Evolutionary conservation across 1,284 basidiomycete genomes (phyloP).

Genomic region (Fistulina hepatica): DNA sequence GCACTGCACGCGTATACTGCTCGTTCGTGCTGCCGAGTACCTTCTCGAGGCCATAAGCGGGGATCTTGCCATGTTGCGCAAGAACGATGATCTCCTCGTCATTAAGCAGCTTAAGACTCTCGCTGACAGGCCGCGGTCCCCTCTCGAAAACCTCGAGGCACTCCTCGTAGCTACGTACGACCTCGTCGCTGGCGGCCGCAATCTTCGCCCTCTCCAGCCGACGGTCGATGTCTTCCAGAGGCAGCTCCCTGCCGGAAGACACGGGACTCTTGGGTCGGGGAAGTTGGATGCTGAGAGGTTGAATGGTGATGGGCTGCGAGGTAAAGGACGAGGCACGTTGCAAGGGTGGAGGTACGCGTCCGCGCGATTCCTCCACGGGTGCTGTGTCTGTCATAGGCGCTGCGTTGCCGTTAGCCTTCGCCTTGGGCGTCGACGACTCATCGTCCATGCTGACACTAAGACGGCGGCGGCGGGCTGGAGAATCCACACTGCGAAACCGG

Average conservation of each 20-base stretch:
- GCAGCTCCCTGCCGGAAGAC: no score
- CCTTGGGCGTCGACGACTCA: background rate
- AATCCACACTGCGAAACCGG: conserved; percentile 32
- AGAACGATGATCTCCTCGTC: conserved; percentile 92
- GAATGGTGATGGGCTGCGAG: no score
- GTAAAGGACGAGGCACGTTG: no score
- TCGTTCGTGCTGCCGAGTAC: conserved; percentile 45
- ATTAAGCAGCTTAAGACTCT: conserved; percentile 51
- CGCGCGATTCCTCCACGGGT: no score
- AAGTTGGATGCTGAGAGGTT: no score
- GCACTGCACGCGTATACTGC: conserved; percentile 80
- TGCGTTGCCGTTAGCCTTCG: background rate
- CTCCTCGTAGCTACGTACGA: conserved; percentile 60
- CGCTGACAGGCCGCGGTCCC: conserved; percentile 57
- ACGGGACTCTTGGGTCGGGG: no score
- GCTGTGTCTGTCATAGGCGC: no score
- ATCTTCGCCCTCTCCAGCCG: conserved; percentile 21
- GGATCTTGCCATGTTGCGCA: conserved; percentile 87
- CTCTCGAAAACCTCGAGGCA: conserved; percentile 82
- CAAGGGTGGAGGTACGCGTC: no score
- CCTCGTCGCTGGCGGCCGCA: conserved; percentile 13
- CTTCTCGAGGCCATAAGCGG: conserved; percentile 92
- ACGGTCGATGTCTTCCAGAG: conserved; percentile 36
- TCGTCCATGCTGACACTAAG: background rate
- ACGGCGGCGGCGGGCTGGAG: background rate